Evolutionary conservation across 495 filamentous ascomycete species (phyloP).

Genomic region (Penicillium arizonense): DNA sequence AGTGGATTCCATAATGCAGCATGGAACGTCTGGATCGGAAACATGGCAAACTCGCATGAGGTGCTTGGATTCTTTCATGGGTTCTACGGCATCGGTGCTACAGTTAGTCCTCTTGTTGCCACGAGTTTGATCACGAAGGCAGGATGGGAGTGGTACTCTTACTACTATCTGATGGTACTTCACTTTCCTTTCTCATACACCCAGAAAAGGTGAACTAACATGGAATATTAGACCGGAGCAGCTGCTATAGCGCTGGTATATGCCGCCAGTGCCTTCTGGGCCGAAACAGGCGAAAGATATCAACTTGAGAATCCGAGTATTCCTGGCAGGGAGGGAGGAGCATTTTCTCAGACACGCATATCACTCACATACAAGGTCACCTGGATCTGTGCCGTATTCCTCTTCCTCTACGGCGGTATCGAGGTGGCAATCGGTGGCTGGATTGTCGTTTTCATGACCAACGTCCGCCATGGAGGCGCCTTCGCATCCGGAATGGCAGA

Average conservation of each 20-base stretch:
- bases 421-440: conserved; percentile 74
- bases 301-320: conserved; percentile 25
- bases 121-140: conserved; percentile 54
- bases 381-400: conserved; percentile 66
- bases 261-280: conserved; percentile 61
- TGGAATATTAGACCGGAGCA: conserved; percentile 49
- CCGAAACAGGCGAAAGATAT: conserved; percentile 28
- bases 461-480: conserved; percentile 45
- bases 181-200: background rate
- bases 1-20: conserved; percentile 56
- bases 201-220: background rate
- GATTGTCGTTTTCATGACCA: conserved; percentile 60
- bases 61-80: conserved; percentile 56
- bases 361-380: conserved; percentile 50
- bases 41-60: conserved; percentile 56
- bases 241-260: conserved; percentile 54
- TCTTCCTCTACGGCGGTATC: conserved; percentile 73
- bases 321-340: conserved; percentile 25
- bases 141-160: conserved; percentile 51
- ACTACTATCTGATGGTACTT: conserved; percentile 56
- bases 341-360: conserved; percentile 54
- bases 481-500: conserved; percentile 57
- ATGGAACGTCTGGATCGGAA: conserved; percentile 62
- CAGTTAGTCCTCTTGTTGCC: conserved; percentile 52
- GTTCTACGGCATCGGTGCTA: conserved; percentile 57